Conservation (phyloP, 148 eudicot species). For the Camellia lanceoleosa region DNA sequence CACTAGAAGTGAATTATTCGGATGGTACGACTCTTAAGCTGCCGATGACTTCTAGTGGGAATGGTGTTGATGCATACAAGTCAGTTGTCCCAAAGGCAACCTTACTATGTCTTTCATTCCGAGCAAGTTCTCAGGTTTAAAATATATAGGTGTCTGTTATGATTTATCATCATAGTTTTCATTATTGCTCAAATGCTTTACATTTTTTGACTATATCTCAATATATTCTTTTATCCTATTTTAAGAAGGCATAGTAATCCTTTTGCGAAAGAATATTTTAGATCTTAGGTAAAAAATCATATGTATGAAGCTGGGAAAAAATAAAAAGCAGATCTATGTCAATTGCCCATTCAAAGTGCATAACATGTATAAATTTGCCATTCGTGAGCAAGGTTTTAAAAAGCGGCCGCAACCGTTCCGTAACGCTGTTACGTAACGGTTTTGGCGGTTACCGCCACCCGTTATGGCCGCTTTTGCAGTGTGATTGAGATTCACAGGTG, state of each 20-base stretch:
- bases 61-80: constrained; percentile 31
- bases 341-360: background rate
- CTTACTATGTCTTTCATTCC: constrained; percentile 74
- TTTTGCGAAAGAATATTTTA: background rate
- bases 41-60: constrained; percentile 46
- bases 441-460: too few species aligned
- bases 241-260: background rate
- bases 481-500: too few species aligned
- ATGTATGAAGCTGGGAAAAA: background rate
- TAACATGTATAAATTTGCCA: background rate
- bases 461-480: too few species aligned
- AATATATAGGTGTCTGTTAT: background rate
- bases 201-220: background rate
- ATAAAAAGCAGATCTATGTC: too few species aligned
- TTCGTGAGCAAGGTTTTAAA: too few species aligned
- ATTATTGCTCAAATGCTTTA: background rate
- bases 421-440: too few species aligned
- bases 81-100: constrained; percentile 59
- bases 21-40: constrained; percentile 63
- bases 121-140: constrained; percentile 84
- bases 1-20: constrained; percentile 55
- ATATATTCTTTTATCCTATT: background rate
- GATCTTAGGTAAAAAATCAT: background rate
- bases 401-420: too few species aligned
- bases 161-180: background rate